These are phyloP conservation scores for Ceraceosorus guamensis DNA, from an alignment of 1,284 basidiomycete species.

Conservation along the genomic window DNA sequence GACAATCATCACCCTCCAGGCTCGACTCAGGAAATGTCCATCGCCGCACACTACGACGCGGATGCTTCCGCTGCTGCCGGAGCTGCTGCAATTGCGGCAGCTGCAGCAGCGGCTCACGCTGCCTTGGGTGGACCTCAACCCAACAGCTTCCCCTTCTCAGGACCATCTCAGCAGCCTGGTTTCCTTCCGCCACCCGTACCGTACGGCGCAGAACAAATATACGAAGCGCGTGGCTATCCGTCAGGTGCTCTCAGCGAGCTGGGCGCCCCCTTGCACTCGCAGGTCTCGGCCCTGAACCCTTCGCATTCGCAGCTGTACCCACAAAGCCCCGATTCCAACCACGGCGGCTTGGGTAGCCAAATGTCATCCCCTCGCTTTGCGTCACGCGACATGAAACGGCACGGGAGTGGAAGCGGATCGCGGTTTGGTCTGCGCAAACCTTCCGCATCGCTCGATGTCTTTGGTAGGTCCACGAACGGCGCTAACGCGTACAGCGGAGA, in stretches of 20 bases:
- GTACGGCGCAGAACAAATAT: neutral
- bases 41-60: conserved; percentile 8
- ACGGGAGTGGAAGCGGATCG: conserved; percentile 21
- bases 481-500: conserved; percentile 1
- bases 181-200: neutral
- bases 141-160: no score
- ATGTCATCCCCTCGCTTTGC: conserved; percentile 23
- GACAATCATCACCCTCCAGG: no score
- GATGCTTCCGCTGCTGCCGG: conserved; percentile 6
- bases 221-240: no score
- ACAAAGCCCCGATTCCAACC: conserved; percentile 33
- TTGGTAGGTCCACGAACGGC: neutral
- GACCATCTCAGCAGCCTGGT: neutral
- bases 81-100: conserved; percentile 4
- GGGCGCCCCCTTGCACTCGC: conserved; percentile 25
- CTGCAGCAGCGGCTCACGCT: neutral
- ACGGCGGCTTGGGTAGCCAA: conserved; percentile 18
- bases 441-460: conserved; percentile 1
- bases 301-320: conserved; percentile 23
- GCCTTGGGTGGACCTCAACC: no score
- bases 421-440: conserved; percentile 11
- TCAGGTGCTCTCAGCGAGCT: neutral
- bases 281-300: conserved; percentile 23
- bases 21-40: no score
- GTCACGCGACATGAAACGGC: conserved; percentile 19